Percentiles rank a stretch among this genome's conserved stretches.
Conservation (phyloP, 2,329 filamentous ascomycete species). For the Neopestalotiopsis rosae region DNA sequence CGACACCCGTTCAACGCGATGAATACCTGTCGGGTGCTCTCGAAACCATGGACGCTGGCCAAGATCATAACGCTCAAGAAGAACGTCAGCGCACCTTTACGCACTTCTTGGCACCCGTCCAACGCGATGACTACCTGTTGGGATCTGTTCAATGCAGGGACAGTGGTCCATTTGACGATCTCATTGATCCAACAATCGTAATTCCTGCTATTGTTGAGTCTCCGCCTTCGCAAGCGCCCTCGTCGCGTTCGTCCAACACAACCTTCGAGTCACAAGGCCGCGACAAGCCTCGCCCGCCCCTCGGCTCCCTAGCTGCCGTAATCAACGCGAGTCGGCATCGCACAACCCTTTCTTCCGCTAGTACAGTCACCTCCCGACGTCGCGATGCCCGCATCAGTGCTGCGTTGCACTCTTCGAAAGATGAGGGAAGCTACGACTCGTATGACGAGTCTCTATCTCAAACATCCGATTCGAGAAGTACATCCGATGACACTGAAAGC, state of each 20-base stretch:
- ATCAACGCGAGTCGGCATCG: neutral
- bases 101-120: no score
- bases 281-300: neutral
- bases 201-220: neutral
- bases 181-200: no score
- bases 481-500: neutral
- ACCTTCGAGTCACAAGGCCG: neutral
- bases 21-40: neutral
- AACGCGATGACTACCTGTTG: no score
- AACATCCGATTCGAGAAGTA: neutral
- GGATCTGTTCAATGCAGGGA: no score
- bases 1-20: neutral
- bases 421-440: neutral
- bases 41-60: neutral
- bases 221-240: neutral
- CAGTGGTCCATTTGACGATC: no score
- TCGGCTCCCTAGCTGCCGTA: no score
- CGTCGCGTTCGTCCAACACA: neutral
- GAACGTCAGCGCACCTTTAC: no score
- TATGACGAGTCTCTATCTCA: neutral
- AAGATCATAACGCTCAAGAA: neutral
- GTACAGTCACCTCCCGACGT: neutral
- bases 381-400: neutral
- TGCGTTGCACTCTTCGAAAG: neutral
- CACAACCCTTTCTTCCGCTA: neutral